phyloP scores from a whole-genome alignment of 768 basidiomycete species.

The Hericium coralloides region DNA sequence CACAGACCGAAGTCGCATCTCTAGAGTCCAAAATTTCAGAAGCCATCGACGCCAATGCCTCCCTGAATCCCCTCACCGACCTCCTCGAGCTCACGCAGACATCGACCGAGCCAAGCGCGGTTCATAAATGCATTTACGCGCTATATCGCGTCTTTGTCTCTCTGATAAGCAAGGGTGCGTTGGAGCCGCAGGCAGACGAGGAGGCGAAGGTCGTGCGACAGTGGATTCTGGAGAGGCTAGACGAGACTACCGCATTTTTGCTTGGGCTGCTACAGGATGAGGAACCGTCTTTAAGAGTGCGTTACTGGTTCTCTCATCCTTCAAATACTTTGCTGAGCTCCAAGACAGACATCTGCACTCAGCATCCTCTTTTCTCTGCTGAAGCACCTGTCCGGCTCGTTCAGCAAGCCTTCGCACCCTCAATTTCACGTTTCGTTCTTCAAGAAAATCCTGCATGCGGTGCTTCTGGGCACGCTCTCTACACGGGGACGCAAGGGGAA shows the following conservation, averaged over 20 bases:
- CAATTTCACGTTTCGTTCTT: slow-evolving; percentile 66
- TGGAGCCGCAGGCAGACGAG: slow-evolving; percentile 42
- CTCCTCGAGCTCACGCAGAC: slow-evolving; percentile 51
- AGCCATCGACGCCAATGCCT: slow-evolving; percentile 44
- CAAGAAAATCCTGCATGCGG: slow-evolving; percentile 48
- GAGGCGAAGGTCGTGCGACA: slow-evolving; percentile 52
- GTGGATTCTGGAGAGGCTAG: slow-evolving; percentile 76
- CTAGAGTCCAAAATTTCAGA: slow-evolving; percentile 49
- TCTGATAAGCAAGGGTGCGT: slow-evolving; percentile 49
- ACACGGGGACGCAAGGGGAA: slow-evolving; percentile 16
- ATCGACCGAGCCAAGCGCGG: slow-evolving; percentile 41
- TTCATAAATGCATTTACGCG: slow-evolving; percentile 74
- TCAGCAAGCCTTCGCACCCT: slow-evolving; percentile 40
- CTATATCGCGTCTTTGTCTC: slow-evolving; percentile 70
- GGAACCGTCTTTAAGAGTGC: slow-evolving; percentile 65
- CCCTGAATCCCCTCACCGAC: slow-evolving; percentile 73
- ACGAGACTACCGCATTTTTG: slow-evolving; percentile 61
- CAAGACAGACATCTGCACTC: slow-evolving; percentile 51
- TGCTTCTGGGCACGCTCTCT: slow-evolving; percentile 56
- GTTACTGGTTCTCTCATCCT: slow-evolving; percentile 17
- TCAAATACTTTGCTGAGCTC: slow-evolving; percentile 2
- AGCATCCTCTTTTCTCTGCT: slow-evolving; percentile 71
- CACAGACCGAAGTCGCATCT: not conserved
- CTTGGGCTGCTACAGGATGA: slow-evolving; percentile 66
- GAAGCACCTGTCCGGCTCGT: slow-evolving; percentile 66